A percentile compares a stretch with the other conserved stretches of the same genome.
phyloP scores from a whole-genome alignment of 2,329 filamentous ascomycete genomes.

The Pseudonectria foliicola region DNA sequence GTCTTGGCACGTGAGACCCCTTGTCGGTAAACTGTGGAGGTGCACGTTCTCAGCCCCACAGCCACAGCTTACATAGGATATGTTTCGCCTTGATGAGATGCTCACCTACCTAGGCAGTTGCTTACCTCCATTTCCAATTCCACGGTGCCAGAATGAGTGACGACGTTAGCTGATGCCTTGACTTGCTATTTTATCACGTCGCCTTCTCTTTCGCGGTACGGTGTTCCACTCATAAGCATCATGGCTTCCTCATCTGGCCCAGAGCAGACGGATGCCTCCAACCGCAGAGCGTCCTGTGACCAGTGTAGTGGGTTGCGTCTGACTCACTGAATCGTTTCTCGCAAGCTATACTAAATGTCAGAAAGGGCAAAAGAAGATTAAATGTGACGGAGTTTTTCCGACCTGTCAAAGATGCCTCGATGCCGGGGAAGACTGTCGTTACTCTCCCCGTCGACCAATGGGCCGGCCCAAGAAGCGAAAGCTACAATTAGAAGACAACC shows the following conservation, averaged over 20 bases:
- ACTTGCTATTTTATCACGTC: too few relatives aligned
- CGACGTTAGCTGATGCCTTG: too few relatives aligned
- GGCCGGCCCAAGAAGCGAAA: conserved; percentile 21
- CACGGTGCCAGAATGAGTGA: too few relatives aligned
- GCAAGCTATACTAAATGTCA: conserved; percentile 1
- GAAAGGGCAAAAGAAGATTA: conserved; percentile 21
- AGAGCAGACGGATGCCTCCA: conserved; percentile 5
- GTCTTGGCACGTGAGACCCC: conserved; percentile 7
- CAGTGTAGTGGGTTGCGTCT: conserved; percentile 19
- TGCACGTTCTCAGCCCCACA: conserved; percentile 11
- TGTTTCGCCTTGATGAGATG: not conserved
- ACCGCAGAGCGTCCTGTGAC: conserved; percentile 20
- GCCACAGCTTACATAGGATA: conserved; percentile 4
- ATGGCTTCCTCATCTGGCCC: too few relatives aligned
- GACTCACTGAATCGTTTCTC: conserved; percentile 3
- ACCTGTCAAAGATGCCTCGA: conserved; percentile 13
- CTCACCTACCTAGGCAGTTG: not conserved
- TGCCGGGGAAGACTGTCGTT: conserved; percentile 11
- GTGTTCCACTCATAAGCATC: too few relatives aligned
- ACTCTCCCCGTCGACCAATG: conserved; percentile 18
- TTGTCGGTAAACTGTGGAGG: too few relatives aligned
- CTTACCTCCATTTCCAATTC: too few relatives aligned
- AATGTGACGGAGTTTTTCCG: conserved; percentile 19
- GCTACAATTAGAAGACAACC: conserved; percentile 3
- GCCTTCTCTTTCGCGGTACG: too few relatives aligned